A percentile compares a stretch with the other conserved stretches of the same genome.
These are phyloP conservation scores for Scutellaria galericulata DNA, from an alignment of 257 asterid species.

Conservation along the genomic window DNA sequence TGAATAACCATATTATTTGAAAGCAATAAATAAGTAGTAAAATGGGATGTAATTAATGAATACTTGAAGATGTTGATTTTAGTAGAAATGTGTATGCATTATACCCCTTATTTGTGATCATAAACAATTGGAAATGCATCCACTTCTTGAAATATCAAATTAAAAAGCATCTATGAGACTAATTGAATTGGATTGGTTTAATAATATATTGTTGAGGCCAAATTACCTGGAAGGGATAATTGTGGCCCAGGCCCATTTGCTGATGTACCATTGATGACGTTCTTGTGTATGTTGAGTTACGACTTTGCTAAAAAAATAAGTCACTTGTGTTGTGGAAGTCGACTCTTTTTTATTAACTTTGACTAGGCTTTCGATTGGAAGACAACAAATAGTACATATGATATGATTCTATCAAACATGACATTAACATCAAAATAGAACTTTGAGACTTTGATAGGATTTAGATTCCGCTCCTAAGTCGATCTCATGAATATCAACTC, in stretches of 20 bases:
- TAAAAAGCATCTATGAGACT: background rate
- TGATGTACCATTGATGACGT: constrained; percentile 33
- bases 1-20: no score
- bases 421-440: no score
- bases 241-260: constrained; percentile 14
- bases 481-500: no score
- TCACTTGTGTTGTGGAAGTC: no score
- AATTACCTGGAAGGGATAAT: no score
- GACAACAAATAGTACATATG: no score
- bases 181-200: constrained; percentile 7
- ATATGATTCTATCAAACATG: no score
- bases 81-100: background rate
- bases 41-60: no score
- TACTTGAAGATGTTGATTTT: background rate
- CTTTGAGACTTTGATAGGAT: no score
- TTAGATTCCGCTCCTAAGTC: no score
- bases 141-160: constrained; percentile 25
- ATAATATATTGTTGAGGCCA: background rate
- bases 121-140: constrained; percentile 21
- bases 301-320: background rate
- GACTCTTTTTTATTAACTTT: no score
- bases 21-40: background rate
- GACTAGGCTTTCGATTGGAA: no score
- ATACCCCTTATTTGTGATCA: constrained; percentile 14
- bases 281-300: constrained; percentile 20